Evolutionary conservation across 1,284 basidiomycete genomes (phyloP).

Genomic region (Ustilago shanxiensis): DNA sequence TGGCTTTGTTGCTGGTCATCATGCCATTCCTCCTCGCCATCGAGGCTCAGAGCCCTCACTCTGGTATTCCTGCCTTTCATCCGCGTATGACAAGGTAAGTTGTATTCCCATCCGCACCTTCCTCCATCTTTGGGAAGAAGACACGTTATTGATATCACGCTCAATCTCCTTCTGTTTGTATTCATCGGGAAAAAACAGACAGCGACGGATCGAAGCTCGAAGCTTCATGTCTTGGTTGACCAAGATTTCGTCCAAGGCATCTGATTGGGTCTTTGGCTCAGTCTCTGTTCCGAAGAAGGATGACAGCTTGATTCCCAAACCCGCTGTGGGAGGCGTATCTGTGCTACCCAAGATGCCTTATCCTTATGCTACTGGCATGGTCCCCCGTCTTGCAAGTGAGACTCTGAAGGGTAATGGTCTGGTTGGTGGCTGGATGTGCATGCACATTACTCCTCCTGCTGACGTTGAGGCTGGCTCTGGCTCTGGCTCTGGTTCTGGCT

Average conservation of each 20-base stretch:
- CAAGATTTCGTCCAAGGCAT: constrained; percentile 26
- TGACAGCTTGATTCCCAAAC: constrained; percentile 13
- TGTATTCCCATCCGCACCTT: not conserved
- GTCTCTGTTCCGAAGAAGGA: constrained; percentile 10
- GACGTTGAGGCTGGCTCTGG: not conserved
- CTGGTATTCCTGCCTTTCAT: not conserved
- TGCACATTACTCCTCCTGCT: constrained; percentile 25
- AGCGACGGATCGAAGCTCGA: constrained; percentile 21
- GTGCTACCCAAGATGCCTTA: constrained; percentile 39
- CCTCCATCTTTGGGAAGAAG: not conserved
- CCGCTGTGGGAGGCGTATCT: constrained; percentile 9
- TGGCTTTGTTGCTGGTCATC: constrained; percentile 17
- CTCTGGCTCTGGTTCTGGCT: not conserved
- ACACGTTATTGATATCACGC: not conserved
- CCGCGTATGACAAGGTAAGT: constrained; percentile 24
- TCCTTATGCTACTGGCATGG: constrained; percentile 42
- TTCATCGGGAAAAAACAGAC: not conserved
- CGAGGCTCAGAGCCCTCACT: constrained; percentile 3
- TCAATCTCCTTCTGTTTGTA: not conserved
- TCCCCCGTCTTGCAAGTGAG: constrained; percentile 34
- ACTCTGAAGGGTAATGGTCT: constrained; percentile 29
- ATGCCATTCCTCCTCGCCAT: constrained; percentile 21
- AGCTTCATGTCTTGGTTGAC: constrained; percentile 28
- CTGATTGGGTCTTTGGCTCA: constrained; percentile 41
- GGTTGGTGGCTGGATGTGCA: constrained; percentile 32